Conservation (phyloP, 2,329 filamentous ascomycete species). For the Xylaria sp. region DNA sequence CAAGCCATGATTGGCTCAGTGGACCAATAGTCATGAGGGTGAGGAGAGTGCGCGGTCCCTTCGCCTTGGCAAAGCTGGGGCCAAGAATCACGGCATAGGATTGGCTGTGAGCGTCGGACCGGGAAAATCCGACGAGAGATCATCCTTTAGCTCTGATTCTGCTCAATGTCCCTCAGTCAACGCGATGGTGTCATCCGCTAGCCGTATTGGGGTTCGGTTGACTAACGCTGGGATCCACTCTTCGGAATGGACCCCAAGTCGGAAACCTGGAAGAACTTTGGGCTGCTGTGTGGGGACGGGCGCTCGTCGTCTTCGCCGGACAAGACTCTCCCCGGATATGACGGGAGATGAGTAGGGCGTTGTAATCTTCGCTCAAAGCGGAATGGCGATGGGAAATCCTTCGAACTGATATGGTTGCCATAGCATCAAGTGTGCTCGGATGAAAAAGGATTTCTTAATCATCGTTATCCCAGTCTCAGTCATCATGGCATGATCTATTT, state of each 20-base stretch:
- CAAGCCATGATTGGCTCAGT: constrained; percentile 27
- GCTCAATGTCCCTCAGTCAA: constrained; percentile 9
- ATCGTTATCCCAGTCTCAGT: constrained; percentile 11
- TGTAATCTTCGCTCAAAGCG: neutral
- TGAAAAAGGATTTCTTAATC: constrained; percentile 1
- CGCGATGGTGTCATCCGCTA: constrained; percentile 29
- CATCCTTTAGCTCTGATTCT: constrained; percentile 9
- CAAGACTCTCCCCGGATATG: constrained; percentile 2
- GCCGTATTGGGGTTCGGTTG: constrained; percentile 13
- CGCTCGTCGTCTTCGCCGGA: constrained; percentile 5
- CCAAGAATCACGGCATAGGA: constrained; percentile 16
- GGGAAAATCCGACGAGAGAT: constrained; percentile 32
- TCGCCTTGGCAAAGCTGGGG: constrained; percentile 29
- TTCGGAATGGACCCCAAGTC: constrained; percentile 15
- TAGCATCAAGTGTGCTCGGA: constrained; percentile 19
- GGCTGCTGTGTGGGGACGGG: neutral
- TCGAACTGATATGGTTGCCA: constrained; percentile 22
- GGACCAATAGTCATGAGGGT: neutral
- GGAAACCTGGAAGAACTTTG: constrained; percentile 22
- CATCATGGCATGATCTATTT: neutral
- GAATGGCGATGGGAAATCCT: constrained; percentile 18
- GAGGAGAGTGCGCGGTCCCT: constrained; percentile 10
- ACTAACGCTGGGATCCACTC: neutral
- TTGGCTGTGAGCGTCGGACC: constrained; percentile 32
- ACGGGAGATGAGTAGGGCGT: constrained; percentile 1